phyloP scores from a whole-genome alignment of 495 filamentous ascomycete species.

The Thermochaetoides thermophila region DNA sequence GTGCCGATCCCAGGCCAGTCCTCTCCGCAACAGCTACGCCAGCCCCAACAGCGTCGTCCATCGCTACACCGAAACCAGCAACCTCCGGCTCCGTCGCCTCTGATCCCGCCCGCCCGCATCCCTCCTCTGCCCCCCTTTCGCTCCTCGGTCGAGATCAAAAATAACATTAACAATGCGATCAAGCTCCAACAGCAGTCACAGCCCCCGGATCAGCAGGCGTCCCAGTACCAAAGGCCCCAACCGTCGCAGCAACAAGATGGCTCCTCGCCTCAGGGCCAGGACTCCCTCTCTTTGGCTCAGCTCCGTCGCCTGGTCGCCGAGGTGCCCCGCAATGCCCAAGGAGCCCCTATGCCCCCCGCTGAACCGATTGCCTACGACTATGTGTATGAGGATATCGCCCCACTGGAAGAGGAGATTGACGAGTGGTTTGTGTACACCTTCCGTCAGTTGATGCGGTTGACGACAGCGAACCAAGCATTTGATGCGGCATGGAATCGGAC shows the following conservation, averaged over 20 bases:
- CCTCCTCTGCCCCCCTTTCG: too few species aligned
- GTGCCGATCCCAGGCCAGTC: neutral
- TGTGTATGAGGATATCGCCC: slow-evolving; percentile 67
- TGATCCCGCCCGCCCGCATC: too few species aligned
- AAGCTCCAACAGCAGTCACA: neutral
- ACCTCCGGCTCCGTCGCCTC: too few species aligned
- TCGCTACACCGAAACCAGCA: neutral
- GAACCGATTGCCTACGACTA: slow-evolving; percentile 89
- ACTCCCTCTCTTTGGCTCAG: slow-evolving; percentile 68
- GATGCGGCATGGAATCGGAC: slow-evolving; percentile 37
- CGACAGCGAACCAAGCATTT: slow-evolving; percentile 57
- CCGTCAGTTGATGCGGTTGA: slow-evolving; percentile 58
- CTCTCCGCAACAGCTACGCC: neutral
- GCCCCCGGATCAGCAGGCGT: neutral
- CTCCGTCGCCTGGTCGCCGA: slow-evolving; percentile 66
- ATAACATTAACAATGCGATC: neutral
- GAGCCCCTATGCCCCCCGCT: too few species aligned
- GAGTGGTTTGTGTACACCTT: slow-evolving; percentile 87
- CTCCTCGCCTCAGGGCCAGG: slow-evolving; percentile 14
- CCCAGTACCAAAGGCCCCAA: slow-evolving; percentile 1
- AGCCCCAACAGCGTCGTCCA: neutral
- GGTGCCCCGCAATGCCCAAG: slow-evolving; percentile 62
- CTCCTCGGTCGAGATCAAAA: neutral
- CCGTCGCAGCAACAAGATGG: slow-evolving; percentile 1
- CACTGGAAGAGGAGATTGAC: slow-evolving; percentile 75